Conservation (phyloP, 1,284 basidiomycete species). For the Pseudozyma sp. region DNA sequence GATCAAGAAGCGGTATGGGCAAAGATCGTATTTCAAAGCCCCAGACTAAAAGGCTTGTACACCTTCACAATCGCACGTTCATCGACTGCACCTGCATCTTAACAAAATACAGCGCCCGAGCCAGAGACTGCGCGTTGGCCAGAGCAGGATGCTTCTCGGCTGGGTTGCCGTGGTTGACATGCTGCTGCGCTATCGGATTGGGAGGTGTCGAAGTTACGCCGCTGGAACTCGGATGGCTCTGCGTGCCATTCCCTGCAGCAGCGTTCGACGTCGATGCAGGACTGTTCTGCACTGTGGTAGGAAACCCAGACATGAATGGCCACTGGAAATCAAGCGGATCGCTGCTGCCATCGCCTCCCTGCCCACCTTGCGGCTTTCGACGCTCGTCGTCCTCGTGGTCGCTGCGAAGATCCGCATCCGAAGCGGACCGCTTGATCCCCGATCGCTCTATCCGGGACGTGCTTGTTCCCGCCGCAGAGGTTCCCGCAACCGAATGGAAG, state of each 20-base stretch:
- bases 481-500: slow-evolving; percentile 27
- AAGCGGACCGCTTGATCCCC: slow-evolving; percentile 37
- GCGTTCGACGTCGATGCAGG: slow-evolving; percentile 3
- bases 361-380: slow-evolving; percentile 1
- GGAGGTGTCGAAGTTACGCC: slow-evolving; percentile 3
- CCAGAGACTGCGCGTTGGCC: slow-evolving; percentile 46
- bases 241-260: slow-evolving; percentile 2
- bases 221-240: slow-evolving; percentile 3
- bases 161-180: slow-evolving; percentile 31
- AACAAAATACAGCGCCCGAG: slow-evolving; percentile 41
- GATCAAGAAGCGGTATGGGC: neutral
- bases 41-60: neutral
- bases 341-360: slow-evolving; percentile 8
- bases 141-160: slow-evolving; percentile 52
- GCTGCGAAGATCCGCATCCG: slow-evolving; percentile 19
- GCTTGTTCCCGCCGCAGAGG: slow-evolving; percentile 1
- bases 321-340: slow-evolving; percentile 42
- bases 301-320: slow-evolving; percentile 43
- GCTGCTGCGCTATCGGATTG: slow-evolving; percentile 32
- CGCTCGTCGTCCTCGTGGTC: slow-evolving; percentile 1
- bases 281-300: slow-evolving; percentile 12
- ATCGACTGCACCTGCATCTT: slow-evolving; percentile 49
- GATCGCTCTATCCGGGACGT: neutral
- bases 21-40: neutral
- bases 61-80: slow-evolving; percentile 20